Conservation (phyloP, 768 basidiomycete genomes). For the Sarcomyxa edulis region DNA sequence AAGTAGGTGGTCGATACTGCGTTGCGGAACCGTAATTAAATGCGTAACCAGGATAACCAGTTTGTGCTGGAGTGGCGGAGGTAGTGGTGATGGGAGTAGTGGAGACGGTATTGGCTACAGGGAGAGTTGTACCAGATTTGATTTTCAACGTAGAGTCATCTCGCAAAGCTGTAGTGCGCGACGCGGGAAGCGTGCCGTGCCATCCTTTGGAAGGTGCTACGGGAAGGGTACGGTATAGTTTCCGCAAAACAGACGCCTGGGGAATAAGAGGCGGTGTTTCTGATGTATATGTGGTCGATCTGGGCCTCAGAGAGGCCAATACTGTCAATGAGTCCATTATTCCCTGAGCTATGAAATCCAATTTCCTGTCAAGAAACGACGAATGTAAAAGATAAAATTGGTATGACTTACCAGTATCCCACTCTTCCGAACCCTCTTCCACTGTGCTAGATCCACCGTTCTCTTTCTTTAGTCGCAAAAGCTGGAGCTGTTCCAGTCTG, state of each 20-base stretch:
- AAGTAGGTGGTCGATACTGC: constrained; percentile 9
- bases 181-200: constrained; percentile 66
- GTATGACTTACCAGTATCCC: constrained; percentile 59
- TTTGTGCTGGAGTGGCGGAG: constrained; percentile 24
- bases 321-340: constrained; percentile 67
- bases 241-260: constrained; percentile 58
- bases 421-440: constrained; percentile 73
- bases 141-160: constrained; percentile 75
- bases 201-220: constrained; percentile 57
- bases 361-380: constrained; percentile 10
- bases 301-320: constrained; percentile 68
- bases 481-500: constrained; percentile 64
- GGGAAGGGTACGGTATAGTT: constrained; percentile 67
- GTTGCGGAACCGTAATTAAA: constrained; percentile 3
- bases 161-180: constrained; percentile 54
- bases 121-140: constrained; percentile 22
- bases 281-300: constrained; percentile 27
- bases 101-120: constrained; percentile 21
- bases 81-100: constrained; percentile 26
- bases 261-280: constrained; percentile 51
- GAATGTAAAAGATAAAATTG: constrained; percentile 4
- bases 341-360: constrained; percentile 49
- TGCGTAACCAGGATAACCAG: constrained; percentile 10
- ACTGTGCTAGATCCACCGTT: constrained; percentile 38
- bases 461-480: constrained; percentile 41